These are phyloP conservation scores for Ophiostoma sp. DNA, from an alignment of 2,329 filamentous ascomycete species.

Conservation along the genomic window DNA sequence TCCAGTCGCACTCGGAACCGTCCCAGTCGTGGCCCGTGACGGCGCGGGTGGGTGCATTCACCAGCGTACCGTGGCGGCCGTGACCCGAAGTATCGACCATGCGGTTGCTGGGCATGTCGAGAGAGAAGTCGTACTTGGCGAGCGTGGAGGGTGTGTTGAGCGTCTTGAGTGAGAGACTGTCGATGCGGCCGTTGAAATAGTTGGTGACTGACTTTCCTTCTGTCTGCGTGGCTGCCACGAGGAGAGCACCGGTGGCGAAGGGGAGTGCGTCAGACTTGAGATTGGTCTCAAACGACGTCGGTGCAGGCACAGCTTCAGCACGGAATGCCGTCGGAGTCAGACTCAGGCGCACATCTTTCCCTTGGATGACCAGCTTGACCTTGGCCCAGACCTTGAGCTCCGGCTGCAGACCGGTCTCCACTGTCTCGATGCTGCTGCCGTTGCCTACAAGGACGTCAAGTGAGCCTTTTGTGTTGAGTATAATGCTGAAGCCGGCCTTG, in stretches of 20 bases:
- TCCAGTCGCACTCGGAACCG: conserved; percentile 24
- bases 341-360: not conserved
- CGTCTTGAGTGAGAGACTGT: not conserved
- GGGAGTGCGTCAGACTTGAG: not conserved
- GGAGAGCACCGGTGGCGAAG: not conserved
- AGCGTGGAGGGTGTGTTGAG: not conserved
- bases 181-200: conserved; percentile 25
- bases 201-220: not conserved
- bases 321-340: not conserved
- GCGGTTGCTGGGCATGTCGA: conserved; percentile 10
- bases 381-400: not conserved
- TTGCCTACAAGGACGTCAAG: not conserved
- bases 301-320: not conserved
- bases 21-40: conserved; percentile 24
- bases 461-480: not conserved
- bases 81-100: conserved; percentile 12
- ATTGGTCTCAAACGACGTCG: not conserved
- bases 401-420: not conserved
- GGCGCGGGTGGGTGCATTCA: conserved; percentile 22
- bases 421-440: not conserved
- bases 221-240: not conserved
- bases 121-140: conserved; percentile 16
- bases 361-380: not conserved
- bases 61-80: not conserved
- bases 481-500: not conserved